These are phyloP conservation scores for Cynara cardunculus DNA, from an alignment of 129 eudicot genomes.

Conservation along the genomic window DNA sequence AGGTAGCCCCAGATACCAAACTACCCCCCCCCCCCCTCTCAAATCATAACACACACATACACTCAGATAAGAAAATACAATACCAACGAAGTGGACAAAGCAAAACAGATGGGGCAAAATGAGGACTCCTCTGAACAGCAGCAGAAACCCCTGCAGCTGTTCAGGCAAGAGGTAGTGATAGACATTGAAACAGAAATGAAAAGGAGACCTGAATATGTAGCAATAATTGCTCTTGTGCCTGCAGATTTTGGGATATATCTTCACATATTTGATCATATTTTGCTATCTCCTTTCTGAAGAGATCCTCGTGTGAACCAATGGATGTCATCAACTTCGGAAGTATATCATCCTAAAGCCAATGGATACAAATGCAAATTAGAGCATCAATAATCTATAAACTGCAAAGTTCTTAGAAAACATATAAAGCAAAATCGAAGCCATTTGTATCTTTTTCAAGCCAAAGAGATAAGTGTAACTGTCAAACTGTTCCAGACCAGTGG, in stretches of 20 bases:
- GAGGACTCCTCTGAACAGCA: background rate
- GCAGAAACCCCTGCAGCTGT: background rate
- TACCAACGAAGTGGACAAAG: background rate
- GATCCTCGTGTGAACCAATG: constrained; percentile 76
- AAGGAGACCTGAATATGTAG: constrained; percentile 61
- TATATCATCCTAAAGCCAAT: constrained; percentile 62
- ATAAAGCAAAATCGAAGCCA: background rate
- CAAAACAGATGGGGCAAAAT: background rate
- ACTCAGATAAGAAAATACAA: background rate
- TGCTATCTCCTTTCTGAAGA: constrained; percentile 77
- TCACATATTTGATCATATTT: constrained; percentile 66
- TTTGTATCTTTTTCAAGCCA: background rate
- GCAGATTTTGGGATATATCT: constrained; percentile 58
- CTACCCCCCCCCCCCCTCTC: background rate
- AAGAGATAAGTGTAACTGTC: background rate
- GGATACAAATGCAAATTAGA: background rate
- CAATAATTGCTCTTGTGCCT: constrained; percentile 64
- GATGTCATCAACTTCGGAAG: constrained; percentile 77
- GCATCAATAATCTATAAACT: background rate
- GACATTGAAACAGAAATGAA: background rate
- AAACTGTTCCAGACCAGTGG: background rate
- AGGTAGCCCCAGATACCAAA: background rate
- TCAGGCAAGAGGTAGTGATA: background rate
- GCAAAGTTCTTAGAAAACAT: background rate
- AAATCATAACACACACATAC: background rate